Percentiles rank a stretch among this genome's conserved stretches.
phyloP scores from a whole-genome alignment of 2,329 filamentous ascomycete genomes.

The Curvularia lunata region DNA sequence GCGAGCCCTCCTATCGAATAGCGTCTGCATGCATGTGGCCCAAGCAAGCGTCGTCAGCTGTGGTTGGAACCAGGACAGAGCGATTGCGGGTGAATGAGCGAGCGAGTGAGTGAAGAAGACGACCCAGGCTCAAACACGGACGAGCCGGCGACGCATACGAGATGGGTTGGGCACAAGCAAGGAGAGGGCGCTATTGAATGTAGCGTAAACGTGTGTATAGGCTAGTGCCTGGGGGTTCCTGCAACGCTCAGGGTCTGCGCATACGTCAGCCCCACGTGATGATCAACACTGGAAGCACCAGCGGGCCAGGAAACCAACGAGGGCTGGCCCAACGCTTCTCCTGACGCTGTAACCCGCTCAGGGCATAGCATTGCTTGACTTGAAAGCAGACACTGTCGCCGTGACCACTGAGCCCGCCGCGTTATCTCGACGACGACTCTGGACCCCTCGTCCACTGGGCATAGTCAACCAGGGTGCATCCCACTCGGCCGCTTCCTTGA shows the following conservation, averaged over 20 bases:
- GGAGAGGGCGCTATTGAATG: slow-evolving; percentile 1
- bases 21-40: background rate
- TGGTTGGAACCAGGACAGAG: background rate
- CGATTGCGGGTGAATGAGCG: background rate
- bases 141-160: background rate
- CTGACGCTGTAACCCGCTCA: background rate
- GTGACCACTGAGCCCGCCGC: background rate
- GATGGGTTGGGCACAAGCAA: slow-evolving; percentile 5
- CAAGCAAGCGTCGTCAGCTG: slow-evolving; percentile 1
- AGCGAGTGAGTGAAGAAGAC: background rate
- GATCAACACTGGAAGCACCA: slow-evolving; percentile 9
- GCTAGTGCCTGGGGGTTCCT: slow-evolving; percentile 4
- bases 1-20: background rate
- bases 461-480: slow-evolving; percentile 19
- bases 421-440: background rate
- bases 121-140: background rate
- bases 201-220: slow-evolving; percentile 6
- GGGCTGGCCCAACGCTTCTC: slow-evolving; percentile 2
- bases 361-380: background rate
- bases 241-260: slow-evolving; percentile 13
- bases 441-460: background rate
- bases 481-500: slow-evolving; percentile 19
- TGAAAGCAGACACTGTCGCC: background rate
- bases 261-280: slow-evolving; percentile 20
- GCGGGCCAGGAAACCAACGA: slow-evolving; percentile 1